A percentile compares a stretch with the other conserved stretches of the same genome.
Evolutionary conservation across 148 eudicot genomes (phyloP).

Genomic region (Fagopyrum homotropicum): DNA sequence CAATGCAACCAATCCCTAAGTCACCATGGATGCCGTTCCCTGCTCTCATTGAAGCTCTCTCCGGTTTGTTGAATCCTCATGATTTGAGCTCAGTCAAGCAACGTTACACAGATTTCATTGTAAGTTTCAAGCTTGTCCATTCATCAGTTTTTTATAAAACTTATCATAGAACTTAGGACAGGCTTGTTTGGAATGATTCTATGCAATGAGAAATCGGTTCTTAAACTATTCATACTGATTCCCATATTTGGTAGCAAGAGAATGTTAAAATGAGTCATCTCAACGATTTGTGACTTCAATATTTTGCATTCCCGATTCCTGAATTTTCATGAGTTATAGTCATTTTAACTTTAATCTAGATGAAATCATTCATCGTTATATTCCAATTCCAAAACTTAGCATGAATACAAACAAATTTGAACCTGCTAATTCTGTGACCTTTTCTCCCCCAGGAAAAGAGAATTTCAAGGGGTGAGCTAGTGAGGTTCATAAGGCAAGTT

Average conservation of each 20-base stretch:
- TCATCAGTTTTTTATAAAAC: not conserved
- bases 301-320: no score
- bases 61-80: not conserved
- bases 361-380: no score
- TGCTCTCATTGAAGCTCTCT: slow-evolving; percentile 12
- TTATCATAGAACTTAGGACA: not conserved
- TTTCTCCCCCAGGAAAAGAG: not conserved
- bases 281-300: no score
- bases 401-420: not conserved
- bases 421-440: not conserved
- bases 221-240: no score
- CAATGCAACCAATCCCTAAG: not conserved
- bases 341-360: no score
- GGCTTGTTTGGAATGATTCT: no score
- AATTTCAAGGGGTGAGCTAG: slow-evolving; percentile 1
- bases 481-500: slow-evolving; percentile 12
- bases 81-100: not conserved
- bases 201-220: no score
- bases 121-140: not conserved
- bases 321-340: no score
- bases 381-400: no score
- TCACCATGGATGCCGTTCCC: slow-evolving; percentile 12
- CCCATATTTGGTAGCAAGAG: no score
- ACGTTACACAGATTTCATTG: not conserved
- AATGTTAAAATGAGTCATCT: no score